Base-by-base conservation (phyloP, 2,329 filamentous ascomycete genomes). In the Paraphaeosphaeria minitans region DNA sequence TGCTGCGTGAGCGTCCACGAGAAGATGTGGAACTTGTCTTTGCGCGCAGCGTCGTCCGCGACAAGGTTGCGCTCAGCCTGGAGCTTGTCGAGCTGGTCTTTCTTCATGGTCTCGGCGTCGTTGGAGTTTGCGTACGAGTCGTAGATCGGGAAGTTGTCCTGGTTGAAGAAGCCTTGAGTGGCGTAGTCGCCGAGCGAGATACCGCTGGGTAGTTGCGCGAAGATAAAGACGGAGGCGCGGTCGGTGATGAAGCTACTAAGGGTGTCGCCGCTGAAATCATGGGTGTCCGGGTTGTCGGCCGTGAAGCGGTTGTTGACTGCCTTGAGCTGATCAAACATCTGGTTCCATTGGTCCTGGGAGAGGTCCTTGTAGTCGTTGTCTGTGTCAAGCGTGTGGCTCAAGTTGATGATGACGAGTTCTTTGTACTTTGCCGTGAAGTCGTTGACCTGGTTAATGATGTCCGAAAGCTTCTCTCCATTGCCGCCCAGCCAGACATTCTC, bases 351-450 rank as follows among this genome's bases (percentile, higher is more conserved):
- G 22, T 67, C 65, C 19, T 76, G 64, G 8, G 67, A 70, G 56
- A 82, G 78, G 55, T 76, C 66, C 35, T 66, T 70, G 60, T 76
- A 78, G 29, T 72, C 62, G 48, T 77, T 66, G 45, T 78, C 75
- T 4, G 78, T 78, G 60, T 81, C 76, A 14, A 81, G 66, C 4
- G 78, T 79, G 46, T 83, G 81, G 16, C 76, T 76, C n/a, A 84
- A 67, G 35, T 79, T 76, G 53, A 83, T 73, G 57, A 83, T 78
- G 53, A 83, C 71, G 52, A 83, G 70, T 60, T 84, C 81, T 12
- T 78, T 64, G 61, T 79, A 78, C 21, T 80, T 69, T 6, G 68
- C 58, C 1, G 79, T 82, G 61, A 83, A 84, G 21, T 72, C 67
- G 65, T 82, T 83, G 60, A 83, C 69, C 39, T 81, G 75, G 31